Conservation (phyloP, 306 rosid genomes). For the Mimosa pudica region DNA sequence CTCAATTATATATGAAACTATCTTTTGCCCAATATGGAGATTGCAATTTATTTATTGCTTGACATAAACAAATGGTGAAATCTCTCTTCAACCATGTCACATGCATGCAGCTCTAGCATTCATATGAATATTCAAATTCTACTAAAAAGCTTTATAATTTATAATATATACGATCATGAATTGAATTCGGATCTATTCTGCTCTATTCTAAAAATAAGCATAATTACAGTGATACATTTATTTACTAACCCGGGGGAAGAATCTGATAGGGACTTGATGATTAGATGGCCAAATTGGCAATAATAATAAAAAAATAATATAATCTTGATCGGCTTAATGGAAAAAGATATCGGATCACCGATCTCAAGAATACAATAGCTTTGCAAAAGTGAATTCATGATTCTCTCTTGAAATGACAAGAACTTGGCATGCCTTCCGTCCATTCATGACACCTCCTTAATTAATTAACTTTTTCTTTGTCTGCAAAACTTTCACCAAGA, state of each 20-base stretch:
- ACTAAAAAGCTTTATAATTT: neutral
- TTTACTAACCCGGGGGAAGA: constrained; percentile 37
- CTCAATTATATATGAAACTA: constrained; percentile 15
- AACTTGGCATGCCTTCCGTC: constrained; percentile 8
- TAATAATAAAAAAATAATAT: neutral
- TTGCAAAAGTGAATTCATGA: constrained; percentile 7
- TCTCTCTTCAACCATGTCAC: neutral
- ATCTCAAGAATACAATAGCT: neutral
- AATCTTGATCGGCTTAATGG: constrained; percentile 1
- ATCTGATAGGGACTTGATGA: constrained; percentile 19
- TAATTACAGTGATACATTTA: constrained; percentile 1
- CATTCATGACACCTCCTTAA: constrained; percentile 1
- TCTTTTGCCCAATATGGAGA: neutral
- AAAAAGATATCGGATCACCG: constrained; percentile 10
- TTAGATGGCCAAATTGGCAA: neutral
- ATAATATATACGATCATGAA: neutral
- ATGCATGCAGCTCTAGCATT: neutral
- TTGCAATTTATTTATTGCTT: neutral
- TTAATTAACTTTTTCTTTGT: constrained; percentile 11
- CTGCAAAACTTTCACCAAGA: constrained; percentile 21
- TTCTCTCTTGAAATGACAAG: constrained; percentile 22
- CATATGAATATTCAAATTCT: constrained; percentile 6
- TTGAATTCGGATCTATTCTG: neutral
- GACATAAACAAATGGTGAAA: neutral
- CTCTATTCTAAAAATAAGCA: constrained; percentile 20